Evolutionary conservation across 805 yeast genomes (phyloP).

Genomic region (Ogataea neopini): DNA sequence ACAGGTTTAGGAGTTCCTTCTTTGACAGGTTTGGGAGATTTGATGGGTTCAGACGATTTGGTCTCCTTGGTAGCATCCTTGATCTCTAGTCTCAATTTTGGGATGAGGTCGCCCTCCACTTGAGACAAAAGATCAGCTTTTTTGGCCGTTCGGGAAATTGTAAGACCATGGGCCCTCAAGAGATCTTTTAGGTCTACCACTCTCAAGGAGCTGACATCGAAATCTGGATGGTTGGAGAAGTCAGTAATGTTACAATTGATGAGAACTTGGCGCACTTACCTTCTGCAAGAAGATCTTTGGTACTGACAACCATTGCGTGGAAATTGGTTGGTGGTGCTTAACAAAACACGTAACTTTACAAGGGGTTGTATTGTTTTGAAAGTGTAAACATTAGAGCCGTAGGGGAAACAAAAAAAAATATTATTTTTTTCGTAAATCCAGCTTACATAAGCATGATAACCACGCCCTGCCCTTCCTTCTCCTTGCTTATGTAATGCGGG

Average conservation of each 20-base stretch:
- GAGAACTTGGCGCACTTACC: background rate
- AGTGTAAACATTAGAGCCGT: background rate
- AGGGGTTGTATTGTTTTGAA: background rate
- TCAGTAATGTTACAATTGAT: background rate
- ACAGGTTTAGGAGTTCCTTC: background rate
- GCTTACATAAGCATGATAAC: background rate
- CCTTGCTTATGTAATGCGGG: no score
- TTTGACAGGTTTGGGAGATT: background rate
- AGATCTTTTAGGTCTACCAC: conserved; percentile 67
- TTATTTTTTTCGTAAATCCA: background rate
- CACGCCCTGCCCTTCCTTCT: no score
- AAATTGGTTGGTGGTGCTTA: no score
- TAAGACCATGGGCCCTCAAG: conserved; percentile 55
- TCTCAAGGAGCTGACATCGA: conserved; percentile 60
- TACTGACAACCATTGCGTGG: background rate
- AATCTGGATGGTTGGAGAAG: conserved; percentile 45
- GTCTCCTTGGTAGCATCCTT: background rate
- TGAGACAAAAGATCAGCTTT: conserved; percentile 58
- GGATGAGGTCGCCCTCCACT: background rate
- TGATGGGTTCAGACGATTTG: background rate
- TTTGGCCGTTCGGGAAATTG: conserved; percentile 55
- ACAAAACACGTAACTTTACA: background rate
- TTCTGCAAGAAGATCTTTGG: background rate
- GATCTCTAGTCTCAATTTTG: background rate
- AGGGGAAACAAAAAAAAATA: background rate